Conservation (phyloP, 768 basidiomycete genomes). For the Russula earlei region DNA sequence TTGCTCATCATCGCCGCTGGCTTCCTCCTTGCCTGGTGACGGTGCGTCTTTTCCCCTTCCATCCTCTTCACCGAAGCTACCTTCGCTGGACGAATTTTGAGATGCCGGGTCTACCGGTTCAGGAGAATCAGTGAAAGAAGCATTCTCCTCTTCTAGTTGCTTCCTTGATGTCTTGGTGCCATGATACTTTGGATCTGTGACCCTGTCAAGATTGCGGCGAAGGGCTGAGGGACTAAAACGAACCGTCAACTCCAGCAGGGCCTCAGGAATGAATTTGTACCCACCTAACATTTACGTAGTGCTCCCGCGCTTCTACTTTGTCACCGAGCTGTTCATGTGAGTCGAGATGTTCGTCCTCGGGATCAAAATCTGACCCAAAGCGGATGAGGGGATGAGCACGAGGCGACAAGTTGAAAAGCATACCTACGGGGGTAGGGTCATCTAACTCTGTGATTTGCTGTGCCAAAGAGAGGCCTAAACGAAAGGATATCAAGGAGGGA, state of each 20-base stretch:
- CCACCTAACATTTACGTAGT: conserved; percentile 83
- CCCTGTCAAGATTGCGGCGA: conserved; percentile 51
- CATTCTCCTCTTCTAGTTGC: conserved; percentile 38
- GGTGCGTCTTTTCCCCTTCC: conserved; percentile 20
- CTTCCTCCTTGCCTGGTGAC: conserved; percentile 19
- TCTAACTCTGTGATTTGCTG: conserved; percentile 80
- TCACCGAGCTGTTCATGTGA: conserved; percentile 24
- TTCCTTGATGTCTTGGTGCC: conserved; percentile 57
- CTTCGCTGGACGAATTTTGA: conserved; percentile 1
- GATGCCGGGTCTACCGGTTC: conserved; percentile 21
- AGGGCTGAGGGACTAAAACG: conserved; percentile 54
- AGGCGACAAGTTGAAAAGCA: conserved; percentile 19
- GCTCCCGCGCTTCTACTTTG: conserved; percentile 44
- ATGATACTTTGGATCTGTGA: conserved; percentile 73
- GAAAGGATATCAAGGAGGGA: background rate
- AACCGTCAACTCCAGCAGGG: background rate
- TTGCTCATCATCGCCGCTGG: conserved; percentile 18
- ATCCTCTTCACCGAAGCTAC: conserved; percentile 4
- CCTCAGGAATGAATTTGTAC: conserved; percentile 20
- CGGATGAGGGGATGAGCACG: conserved; percentile 3
- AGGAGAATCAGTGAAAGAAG: conserved; percentile 23
- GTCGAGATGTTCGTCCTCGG: conserved; percentile 31
- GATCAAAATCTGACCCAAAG: conserved; percentile 31
- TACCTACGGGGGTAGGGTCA: conserved; percentile 60
- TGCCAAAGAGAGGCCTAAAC: conserved; percentile 47